phyloP scores from a whole-genome alignment of 1,284 basidiomycete species.

The Ustilago sp. region DNA sequence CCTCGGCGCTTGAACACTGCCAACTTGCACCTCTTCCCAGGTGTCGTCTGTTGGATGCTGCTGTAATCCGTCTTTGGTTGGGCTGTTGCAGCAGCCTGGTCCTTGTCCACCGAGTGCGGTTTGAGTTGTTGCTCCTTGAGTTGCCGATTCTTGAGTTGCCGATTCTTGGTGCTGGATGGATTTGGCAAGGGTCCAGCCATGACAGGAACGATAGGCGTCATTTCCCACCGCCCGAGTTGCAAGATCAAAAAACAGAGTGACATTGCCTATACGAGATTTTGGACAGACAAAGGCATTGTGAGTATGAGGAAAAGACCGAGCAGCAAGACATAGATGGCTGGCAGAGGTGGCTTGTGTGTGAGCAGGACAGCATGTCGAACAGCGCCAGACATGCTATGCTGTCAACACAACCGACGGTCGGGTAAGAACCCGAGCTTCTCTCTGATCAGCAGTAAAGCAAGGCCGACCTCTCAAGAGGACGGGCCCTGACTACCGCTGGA shows the following conservation, averaged over 20 bases:
- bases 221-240: background rate
- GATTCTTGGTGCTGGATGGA: background rate
- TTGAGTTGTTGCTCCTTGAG: background rate
- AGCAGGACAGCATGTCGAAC: background rate
- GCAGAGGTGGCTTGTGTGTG: background rate
- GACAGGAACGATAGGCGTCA: background rate
- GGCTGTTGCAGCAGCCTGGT: background rate
- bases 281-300: background rate
- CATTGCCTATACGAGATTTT: background rate
- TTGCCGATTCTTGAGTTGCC: background rate
- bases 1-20: conserved; percentile 10
- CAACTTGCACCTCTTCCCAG: conserved; percentile 10
- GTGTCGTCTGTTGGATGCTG: background rate
- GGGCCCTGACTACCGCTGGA: conserved; percentile 4
- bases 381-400: background rate
- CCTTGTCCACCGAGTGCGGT: too few relatives aligned
- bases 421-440: background rate
- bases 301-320: background rate
- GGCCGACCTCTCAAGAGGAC: background rate
- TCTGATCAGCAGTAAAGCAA: background rate
- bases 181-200: background rate
- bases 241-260: background rate
- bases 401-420: background rate
- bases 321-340: background rate
- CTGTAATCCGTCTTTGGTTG: conserved; percentile 11